Evolutionary conservation across 208 protist genomes (phyloP), one percentile per base, ranked within the genome.

Genomic region (Kentomonas sorsogonicus): DNA sequence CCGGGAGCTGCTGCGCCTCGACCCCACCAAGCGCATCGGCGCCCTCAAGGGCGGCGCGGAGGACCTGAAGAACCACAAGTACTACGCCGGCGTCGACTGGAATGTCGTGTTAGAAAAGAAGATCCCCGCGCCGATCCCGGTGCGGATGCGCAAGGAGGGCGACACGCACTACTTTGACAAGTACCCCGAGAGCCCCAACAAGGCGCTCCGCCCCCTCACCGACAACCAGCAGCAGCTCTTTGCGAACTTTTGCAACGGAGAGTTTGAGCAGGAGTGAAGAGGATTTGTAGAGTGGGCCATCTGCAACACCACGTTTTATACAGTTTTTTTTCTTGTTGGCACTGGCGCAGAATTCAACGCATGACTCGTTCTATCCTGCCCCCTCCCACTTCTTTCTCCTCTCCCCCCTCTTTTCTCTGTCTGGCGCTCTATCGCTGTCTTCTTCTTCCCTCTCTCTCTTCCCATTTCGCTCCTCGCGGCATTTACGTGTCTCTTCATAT

Each of bases 41-140:
- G 87, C 55, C 22, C 65, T 96, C 26, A 85, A 94, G 50, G 70
- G 71, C 34, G 96, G 96, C 1, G 86, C 82, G 7, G 59, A 90
- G 33, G 97, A 99, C 64, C 87, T 99, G 53, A 98, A 97, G 73
- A 66, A 81, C 48, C 97, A 99, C 79, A 91, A 93, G 52, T 99
- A 96, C 78, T 99, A 98, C 72, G 72, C 60, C 38, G 85, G 84
- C 30, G 86, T 99, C 13, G 90, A 99, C 72, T 99, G 96, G 90
- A 63, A 89, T 41, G 68, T 93, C 2, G 70, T 96, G 40, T 53
- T 96, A 27, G 44, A 71, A 22, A 88, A 83, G 53, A 93, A 90
- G 53, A 74, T 96, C 30, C 66, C 74, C 0, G 74, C 90, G 0
- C 90, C 90, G 5, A 96, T 96, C 53, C 83, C 80, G 9, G 85